Conservation (phyloP, 73 alveolate genomes). For the Paramecium caudatum region DNA sequence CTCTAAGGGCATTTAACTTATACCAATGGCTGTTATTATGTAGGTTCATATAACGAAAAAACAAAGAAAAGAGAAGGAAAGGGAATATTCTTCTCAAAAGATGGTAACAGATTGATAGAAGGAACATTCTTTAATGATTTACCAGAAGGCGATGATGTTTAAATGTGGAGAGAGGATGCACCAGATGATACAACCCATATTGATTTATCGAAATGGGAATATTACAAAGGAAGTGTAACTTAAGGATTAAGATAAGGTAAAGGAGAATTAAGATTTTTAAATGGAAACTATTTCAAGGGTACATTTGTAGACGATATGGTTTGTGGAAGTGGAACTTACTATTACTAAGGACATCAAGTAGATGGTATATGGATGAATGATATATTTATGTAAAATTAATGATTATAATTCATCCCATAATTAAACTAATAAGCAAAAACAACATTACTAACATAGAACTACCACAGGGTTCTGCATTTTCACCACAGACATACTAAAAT, state of each 20-base stretch:
- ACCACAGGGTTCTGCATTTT: conserved; percentile 33
- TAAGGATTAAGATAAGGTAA: conserved; percentile 50
- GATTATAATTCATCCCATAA: neutral
- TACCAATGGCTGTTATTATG: conserved; percentile 59
- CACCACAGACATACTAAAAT: neutral
- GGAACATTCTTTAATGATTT: conserved; percentile 59
- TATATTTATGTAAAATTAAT: conserved; percentile 1
- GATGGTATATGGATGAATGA: conserved; percentile 68
- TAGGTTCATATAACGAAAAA: conserved; percentile 23
- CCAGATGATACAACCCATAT: conserved; percentile 42
- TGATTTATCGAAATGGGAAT: conserved; percentile 9
- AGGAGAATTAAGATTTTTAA: neutral
- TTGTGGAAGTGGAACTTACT: conserved; percentile 42
- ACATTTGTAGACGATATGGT: conserved; percentile 30
- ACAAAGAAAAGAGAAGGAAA: conserved; percentile 42
- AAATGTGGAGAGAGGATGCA: conserved; percentile 56
- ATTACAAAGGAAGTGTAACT: conserved; percentile 2
- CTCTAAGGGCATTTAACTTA: conserved; percentile 32
- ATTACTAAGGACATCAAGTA: neutral
- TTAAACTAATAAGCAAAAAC: neutral
- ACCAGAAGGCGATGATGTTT: conserved; percentile 60
- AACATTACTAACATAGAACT: neutral
- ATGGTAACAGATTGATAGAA: conserved; percentile 17
- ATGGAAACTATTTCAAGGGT: conserved; percentile 21
- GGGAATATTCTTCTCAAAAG: conserved; percentile 27